Evolutionary conservation across 345 rosid genomes (phyloP).

Genomic region (Gossypium herbaceum): DNA sequence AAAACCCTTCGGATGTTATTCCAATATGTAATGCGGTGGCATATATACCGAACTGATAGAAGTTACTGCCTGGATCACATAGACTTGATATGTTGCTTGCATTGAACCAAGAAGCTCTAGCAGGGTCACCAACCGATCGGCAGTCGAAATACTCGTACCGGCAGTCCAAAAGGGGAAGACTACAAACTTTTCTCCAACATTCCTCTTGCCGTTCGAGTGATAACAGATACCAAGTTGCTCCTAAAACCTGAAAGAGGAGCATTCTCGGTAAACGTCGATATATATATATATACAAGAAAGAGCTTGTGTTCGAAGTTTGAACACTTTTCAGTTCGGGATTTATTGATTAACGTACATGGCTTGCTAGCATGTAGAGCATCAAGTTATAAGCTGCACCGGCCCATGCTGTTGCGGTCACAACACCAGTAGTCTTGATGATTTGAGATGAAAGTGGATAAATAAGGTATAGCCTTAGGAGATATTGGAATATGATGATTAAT

Average conservation of each 20-base stretch:
- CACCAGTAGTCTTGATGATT: constrained; percentile 78
- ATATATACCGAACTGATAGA: constrained; percentile 70
- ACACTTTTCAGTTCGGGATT: not conserved
- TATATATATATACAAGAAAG: not conserved
- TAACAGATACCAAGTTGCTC: constrained; percentile 93
- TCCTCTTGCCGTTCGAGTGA: constrained; percentile 81
- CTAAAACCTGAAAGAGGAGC: constrained; percentile 54
- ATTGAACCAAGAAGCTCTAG: constrained; percentile 52
- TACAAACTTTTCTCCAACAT: constrained; percentile 76
- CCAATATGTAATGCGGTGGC: constrained; percentile 55
- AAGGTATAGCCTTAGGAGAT: constrained; percentile 61
- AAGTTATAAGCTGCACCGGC: constrained; percentile 94
- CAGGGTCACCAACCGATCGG: constrained; percentile 25
- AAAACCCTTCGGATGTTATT: constrained; percentile 56
- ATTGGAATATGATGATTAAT: constrained; percentile 77
- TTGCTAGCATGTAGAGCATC: constrained; percentile 90
- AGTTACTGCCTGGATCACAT: constrained; percentile 43
- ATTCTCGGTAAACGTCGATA: not conserved
- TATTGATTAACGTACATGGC: constrained; percentile 69
- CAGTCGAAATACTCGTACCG: constrained; percentile 63
- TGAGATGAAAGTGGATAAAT: constrained; percentile 71
- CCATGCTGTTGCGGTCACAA: constrained; percentile 90
- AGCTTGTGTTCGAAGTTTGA: not conserved
- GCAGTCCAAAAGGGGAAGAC: constrained; percentile 45
- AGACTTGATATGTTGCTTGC: constrained; percentile 57